Conservation (phyloP, 208 protist genomes). For the Acanthamoeba lugdunensis region DNA sequence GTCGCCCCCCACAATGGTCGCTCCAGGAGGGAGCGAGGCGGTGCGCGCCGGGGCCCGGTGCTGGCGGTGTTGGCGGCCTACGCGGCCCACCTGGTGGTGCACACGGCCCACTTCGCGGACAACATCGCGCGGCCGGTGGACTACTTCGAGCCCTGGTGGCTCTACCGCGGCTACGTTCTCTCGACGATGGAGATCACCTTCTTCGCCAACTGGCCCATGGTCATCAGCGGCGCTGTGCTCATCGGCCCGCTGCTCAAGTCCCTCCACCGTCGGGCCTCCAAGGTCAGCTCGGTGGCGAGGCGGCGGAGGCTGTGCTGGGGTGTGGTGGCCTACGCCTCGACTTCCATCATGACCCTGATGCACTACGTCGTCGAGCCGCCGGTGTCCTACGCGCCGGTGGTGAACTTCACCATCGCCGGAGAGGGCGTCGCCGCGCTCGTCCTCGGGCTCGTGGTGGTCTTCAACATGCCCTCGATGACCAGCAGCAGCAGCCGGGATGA, state of each 20-base stretch:
- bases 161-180: slow-evolving; percentile 31
- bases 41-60: background rate
- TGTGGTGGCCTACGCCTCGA: slow-evolving; percentile 16
- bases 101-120: slow-evolving; percentile 54
- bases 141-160: slow-evolving; percentile 53
- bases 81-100: background rate
- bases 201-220: slow-evolving; percentile 6
- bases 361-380: slow-evolving; percentile 35
- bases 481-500: too few relatives aligned
- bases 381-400: background rate
- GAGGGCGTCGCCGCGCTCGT: slow-evolving; percentile 39
- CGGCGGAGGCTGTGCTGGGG: too few relatives aligned
- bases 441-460: background rate
- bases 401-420: slow-evolving; percentile 77
- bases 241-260: background rate
- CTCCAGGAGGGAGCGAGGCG: background rate
- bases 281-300: background rate
- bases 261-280: background rate
- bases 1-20: too few relatives aligned
- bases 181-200: slow-evolving; percentile 66
- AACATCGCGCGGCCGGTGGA: slow-evolving; percentile 39
- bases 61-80: background rate
- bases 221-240: background rate
- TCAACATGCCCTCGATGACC: background rate
- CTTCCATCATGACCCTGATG: slow-evolving; percentile 18